Conservation (phyloP, 2,329 filamentous ascomycete genomes). For the Cladosporium halotolerans region DNA sequence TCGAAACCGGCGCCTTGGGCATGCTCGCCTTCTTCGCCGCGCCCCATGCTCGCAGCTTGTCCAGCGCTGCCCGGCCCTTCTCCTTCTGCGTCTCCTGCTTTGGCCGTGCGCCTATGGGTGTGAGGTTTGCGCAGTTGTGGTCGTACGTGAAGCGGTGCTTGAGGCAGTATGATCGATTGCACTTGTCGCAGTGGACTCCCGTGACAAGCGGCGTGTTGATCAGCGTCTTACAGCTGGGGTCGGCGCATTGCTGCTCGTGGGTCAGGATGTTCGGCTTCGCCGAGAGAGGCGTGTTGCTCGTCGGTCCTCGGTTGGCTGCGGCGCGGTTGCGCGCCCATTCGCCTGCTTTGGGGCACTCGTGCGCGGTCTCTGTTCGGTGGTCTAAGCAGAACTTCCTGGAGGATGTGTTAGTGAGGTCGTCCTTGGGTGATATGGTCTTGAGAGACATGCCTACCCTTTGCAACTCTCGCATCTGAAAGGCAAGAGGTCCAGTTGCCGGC, state of each 20-base stretch:
- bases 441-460: slow-evolving; percentile 40
- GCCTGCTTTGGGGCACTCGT: slow-evolving; percentile 59
- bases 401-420: slow-evolving; percentile 8
- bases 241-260: slow-evolving; percentile 63
- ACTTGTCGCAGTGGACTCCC: slow-evolving; percentile 64
- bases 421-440: not conserved
- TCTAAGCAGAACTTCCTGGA: slow-evolving; percentile 69
- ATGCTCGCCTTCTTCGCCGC: slow-evolving; percentile 51
- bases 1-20: slow-evolving; percentile 40
- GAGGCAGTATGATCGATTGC: slow-evolving; percentile 69
- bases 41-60: slow-evolving; percentile 74
- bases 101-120: slow-evolving; percentile 50
- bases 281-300: slow-evolving; percentile 27
- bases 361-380: slow-evolving; percentile 78
- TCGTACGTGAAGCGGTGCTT: slow-evolving; percentile 72
- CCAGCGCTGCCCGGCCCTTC: slow-evolving; percentile 67
- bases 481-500: slow-evolving; percentile 91
- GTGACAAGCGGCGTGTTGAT: slow-evolving; percentile 63
- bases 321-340: slow-evolving; percentile 52
- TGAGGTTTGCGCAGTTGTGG: slow-evolving; percentile 74
- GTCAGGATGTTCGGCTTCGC: slow-evolving; percentile 52
- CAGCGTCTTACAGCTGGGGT: slow-evolving; percentile 59
- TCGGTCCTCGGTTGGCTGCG: slow-evolving; percentile 21
- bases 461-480: slow-evolving; percentile 93
- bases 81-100: slow-evolving; percentile 47